Evolutionary conservation across 1,139 yeast genomes (phyloP), one percentile per base, ranked within the genome.

Genomic region (Hyphopichia fennica): DNA sequence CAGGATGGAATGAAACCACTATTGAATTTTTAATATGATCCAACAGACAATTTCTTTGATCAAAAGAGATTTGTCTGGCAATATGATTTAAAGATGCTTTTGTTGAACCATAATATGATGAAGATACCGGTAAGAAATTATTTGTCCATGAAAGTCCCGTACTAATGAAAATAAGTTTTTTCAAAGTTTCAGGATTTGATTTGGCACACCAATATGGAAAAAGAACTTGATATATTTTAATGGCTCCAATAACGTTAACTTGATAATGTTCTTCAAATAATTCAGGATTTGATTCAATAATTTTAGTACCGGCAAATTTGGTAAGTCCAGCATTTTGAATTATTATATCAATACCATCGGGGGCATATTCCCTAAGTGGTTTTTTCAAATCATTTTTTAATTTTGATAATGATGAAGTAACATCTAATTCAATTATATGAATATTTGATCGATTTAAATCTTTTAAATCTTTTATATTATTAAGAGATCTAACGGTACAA

Each of bases 1-100:
- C 70, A 1, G 71, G 71, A 42, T 58, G 62, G 11, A 55, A 44
- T 8, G 62, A 51, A 6, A 48, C 45, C 7, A 62, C 52, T 3
- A 48, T 53, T 40, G 57, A 57, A 1, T 51, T 54, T 22, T 62
- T 59, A 1, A 36, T 42, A 14, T 37, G 27, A 4, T 33, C 20
- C 10, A 34, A 17, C n/a, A 44, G 27, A 1, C 36, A 16, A 2
- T 35, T 27, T 13, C 18, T 4, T 2, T 27, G 43, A 13, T 34
- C 37, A 16, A 13, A 8, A 25, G 30, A 19, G n/a, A 34, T 34
- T 4, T 23, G 29, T 23, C 37, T 34, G 5, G 22, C 27, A 13
- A 15, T 10, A n/a, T 14, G n/a, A 13, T 35, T 35, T 9, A 35
- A 15, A 15, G 38, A 31, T 16, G 38, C 38, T 25, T 35, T 35